Evolutionary conservation across 2,329 filamentous ascomycete genomes (phyloP), one percentile per base, ranked within the genome.

Genomic region (Cytospora leucostoma): DNA sequence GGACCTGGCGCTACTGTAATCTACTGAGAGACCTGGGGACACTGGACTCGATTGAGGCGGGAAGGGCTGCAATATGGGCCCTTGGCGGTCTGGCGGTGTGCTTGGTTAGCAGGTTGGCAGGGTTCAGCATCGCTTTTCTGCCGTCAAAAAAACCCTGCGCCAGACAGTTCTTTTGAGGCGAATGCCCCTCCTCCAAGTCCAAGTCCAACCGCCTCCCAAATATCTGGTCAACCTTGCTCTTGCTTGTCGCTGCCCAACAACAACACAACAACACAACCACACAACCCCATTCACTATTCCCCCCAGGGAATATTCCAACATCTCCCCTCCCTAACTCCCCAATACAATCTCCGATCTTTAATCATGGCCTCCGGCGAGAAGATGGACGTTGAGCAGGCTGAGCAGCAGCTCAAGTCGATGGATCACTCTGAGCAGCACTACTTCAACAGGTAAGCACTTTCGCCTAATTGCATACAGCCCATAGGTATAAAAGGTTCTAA

Each of bases 391-490:
- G 84, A 85, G 73, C 75, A 79, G 68, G 85, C 84, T 56, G 85
- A 88, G 79, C 76, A 83, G 74, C 80, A 82, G 77, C 83, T 91
- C 77, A 87, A 88, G 75, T 77, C 80, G 71, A 88, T 97, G 85
- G 90, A 91, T 76, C 93, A 97, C 81, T 95, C 93, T 68, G 95
- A 99, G 84, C 93, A 96, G 78, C 95, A 98, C 79, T 99, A 98
- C 84, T 98, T 98, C 83, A 98, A 97, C 82, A 97, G 93, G 93
- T 96, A 80, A 68, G 72, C 69, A 75, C 63, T 54, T 12, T 21
- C 35, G 52, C 19, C 37, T 13, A 63, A 65, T 67, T 50, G 57
- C 37, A 19, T 35, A 2, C 13, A 17, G n/a, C 15, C 33, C 10
- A 33, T 15, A 49, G 33, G 53, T 35, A 32, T 17, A 34, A 15